These are phyloP conservation scores for Linnemannia hyalina DNA, from an alignment of 192 early-diverging fungal species.

Conservation along the genomic window DNA sequence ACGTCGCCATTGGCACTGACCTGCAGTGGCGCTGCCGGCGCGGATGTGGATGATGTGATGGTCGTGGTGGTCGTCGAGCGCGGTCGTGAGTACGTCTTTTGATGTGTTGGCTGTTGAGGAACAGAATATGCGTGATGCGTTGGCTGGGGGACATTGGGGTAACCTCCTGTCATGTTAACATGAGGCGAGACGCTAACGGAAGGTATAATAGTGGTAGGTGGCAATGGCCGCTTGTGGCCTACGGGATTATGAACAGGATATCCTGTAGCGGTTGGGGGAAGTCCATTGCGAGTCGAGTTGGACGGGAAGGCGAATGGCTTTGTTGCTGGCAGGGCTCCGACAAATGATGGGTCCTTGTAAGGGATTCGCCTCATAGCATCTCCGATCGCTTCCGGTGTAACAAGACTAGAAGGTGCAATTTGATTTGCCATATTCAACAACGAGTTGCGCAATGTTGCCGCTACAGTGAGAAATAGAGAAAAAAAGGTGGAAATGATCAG, in stretches of 20 bases:
- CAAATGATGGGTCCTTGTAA: slow-evolving; percentile 57
- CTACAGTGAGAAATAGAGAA: slow-evolving; percentile 20
- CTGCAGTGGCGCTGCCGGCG: slow-evolving; percentile 15
- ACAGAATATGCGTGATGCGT: slow-evolving; percentile 20
- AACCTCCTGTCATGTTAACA: slow-evolving; percentile 52
- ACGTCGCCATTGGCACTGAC: slow-evolving; percentile 40
- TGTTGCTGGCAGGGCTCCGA: slow-evolving; percentile 63
- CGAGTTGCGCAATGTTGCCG: slow-evolving; percentile 44
- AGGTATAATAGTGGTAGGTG: slow-evolving; percentile 27
- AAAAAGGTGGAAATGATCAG: neutral
- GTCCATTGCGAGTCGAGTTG: slow-evolving; percentile 28
- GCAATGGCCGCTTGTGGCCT: slow-evolving; percentile 7
- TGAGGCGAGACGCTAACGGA: slow-evolving; percentile 44
- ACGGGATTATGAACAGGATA: slow-evolving; percentile 34
- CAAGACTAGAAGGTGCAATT: slow-evolving; percentile 54
- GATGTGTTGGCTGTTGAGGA: slow-evolving; percentile 36
- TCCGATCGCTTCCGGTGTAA: slow-evolving; percentile 51
- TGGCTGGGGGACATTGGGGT: slow-evolving; percentile 36
- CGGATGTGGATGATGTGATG: neutral
- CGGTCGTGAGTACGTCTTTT: slow-evolving; percentile 43
- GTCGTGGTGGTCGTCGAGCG: neutral
- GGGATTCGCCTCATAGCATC: slow-evolving; percentile 57
- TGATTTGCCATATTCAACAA: slow-evolving; percentile 42
- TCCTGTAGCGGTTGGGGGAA: slow-evolving; percentile 38
- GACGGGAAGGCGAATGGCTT: slow-evolving; percentile 64